Base-by-base conservation (phyloP, 1,284 basidiomycete genomes). In the Pseudozyma flocculosa region DNA sequence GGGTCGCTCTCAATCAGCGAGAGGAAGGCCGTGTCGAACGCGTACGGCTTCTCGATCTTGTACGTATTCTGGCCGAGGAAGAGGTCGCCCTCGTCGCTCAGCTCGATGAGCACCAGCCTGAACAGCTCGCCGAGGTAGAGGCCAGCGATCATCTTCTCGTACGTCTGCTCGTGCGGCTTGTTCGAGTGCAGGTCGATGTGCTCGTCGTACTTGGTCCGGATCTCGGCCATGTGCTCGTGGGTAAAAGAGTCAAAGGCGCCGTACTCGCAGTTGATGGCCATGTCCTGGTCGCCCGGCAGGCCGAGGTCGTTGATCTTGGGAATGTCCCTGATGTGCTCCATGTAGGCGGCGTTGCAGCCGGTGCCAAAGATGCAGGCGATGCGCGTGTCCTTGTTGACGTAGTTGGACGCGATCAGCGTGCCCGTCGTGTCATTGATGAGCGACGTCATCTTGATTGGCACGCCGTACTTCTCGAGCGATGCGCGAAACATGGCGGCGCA, bases 351-450 rank as follows among this genome's bases (percentile, higher is more conserved):
- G 79, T 98, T 98, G 79, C 94, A 98, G 1, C 94, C 94, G 2
- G 94, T 98, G 36, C 94, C 95, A 71, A 97, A 95, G 76, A 98
- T 98, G 77, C 90, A 88, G 1, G 91, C 93, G 64, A 96, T 94
- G 78, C 89, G 88, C 37, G 93, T 95, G 68, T 81, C 82, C 2
- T 89, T 88, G 76, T 91, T 89, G 66, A 97, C 92, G 72, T 98
- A 98, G 81, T 91, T 88, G 7, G 92, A 96, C 7, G 94, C 94
- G 68, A 98, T 92, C 32, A 98, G 85, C 3, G 93, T 95, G 46
- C 93, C 93, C 1, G 94, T 97, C 0, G 94, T 97, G 80, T 98
- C 94, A 79, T 96, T 97, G 64, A 74, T 76, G 49, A 76, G 66
- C 39, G 75, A 76, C 26, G 68, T 73, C 54, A 76, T 60, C 60